Evolutionary conservation across 805 yeast species (phyloP).

Genomic region (Saccharomycopsis oosterbeekiorum): DNA sequence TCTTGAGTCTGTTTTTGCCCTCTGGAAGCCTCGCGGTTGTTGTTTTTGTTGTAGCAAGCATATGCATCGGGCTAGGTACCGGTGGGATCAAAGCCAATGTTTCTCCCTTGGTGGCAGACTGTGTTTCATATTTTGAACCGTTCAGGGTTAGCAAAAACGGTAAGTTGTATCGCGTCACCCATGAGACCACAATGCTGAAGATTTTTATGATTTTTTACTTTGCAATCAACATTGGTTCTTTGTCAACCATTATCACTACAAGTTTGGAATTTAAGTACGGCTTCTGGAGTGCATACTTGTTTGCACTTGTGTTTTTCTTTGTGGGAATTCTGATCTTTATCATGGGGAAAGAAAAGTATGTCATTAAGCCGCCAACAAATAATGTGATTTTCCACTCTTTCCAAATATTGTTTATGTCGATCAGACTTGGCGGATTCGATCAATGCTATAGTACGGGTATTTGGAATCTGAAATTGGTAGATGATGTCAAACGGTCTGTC

Average conservation of each 20-base stretch:
- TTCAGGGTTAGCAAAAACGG: constrained; percentile 34
- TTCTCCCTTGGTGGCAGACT: constrained; percentile 13
- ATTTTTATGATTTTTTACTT: constrained; percentile 40
- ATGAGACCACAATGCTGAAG: constrained; percentile 22
- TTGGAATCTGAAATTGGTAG: constrained; percentile 44
- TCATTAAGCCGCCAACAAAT: constrained; percentile 29
- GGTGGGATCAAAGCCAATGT: constrained; percentile 48
- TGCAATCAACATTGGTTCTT: constrained; percentile 47
- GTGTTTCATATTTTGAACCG: constrained; percentile 30
- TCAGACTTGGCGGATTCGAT: constrained; percentile 21
- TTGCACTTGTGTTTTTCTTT: constrained; percentile 41
- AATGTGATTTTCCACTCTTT: constrained; percentile 36
- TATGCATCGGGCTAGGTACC: constrained; percentile 55
- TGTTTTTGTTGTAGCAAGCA: constrained; percentile 48
- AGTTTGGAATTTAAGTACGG: constrained; percentile 43
- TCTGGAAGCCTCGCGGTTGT: constrained; percentile 46
- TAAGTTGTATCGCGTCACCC: constrained; percentile 20
- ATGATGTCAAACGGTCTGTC: constrained; percentile 53
- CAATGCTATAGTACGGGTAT: constrained; percentile 19
- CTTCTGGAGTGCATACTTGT: constrained; percentile 44
- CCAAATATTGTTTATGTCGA: constrained; percentile 33
- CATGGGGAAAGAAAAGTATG: constrained; percentile 23
- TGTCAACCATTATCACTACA: constrained; percentile 42
- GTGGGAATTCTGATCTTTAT: constrained; percentile 41
- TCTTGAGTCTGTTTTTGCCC: constrained; percentile 62